Percentiles rank a stretch among this genome's conserved stretches.
Conservation (phyloP, 2,329 filamentous ascomycete genomes). For the Cyphellophora europaea region DNA sequence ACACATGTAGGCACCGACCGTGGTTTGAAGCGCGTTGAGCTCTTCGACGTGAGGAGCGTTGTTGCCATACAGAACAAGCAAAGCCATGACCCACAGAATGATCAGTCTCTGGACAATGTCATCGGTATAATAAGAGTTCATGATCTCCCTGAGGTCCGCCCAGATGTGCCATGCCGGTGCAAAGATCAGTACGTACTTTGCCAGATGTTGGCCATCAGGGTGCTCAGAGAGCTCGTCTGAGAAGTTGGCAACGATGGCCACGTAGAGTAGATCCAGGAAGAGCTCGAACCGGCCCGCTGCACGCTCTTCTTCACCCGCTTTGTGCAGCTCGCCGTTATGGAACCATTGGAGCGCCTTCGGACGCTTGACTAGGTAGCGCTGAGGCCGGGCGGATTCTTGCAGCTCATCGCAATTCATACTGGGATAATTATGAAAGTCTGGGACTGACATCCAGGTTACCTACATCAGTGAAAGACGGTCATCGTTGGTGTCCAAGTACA, state of each 20-base stretch:
- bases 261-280: slow-evolving; percentile 38
- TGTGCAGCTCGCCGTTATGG: slow-evolving; percentile 31
- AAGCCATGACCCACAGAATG: slow-evolving; percentile 43
- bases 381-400: neutral
- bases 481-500: too few relatives aligned
- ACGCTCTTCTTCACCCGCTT: slow-evolving; percentile 35
- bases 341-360: slow-evolving; percentile 37
- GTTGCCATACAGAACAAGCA: slow-evolving; percentile 40
- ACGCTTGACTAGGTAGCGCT: slow-evolving; percentile 21
- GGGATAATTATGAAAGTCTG: too few relatives aligned
- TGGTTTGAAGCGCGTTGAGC: slow-evolving; percentile 34
- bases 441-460: too few relatives aligned
- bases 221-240: slow-evolving; percentile 40
- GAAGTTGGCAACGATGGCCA: slow-evolving; percentile 36
- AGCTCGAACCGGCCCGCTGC: slow-evolving; percentile 40
- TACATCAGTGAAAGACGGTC: too few relatives aligned
- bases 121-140: slow-evolving; percentile 46
- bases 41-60: slow-evolving; percentile 36
- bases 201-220: slow-evolving; percentile 33
- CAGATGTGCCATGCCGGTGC: slow-evolving; percentile 42
- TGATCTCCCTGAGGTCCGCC: slow-evolving; percentile 41
- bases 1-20: slow-evolving; percentile 38
- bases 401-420: slow-evolving; percentile 1
- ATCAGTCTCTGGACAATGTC: slow-evolving; percentile 38
- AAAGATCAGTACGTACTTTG: slow-evolving; percentile 41